Base-by-base conservation (phyloP, 2,329 filamentous ascomycete genomes). In the Cephalotrichum gorgonifer region DNA sequence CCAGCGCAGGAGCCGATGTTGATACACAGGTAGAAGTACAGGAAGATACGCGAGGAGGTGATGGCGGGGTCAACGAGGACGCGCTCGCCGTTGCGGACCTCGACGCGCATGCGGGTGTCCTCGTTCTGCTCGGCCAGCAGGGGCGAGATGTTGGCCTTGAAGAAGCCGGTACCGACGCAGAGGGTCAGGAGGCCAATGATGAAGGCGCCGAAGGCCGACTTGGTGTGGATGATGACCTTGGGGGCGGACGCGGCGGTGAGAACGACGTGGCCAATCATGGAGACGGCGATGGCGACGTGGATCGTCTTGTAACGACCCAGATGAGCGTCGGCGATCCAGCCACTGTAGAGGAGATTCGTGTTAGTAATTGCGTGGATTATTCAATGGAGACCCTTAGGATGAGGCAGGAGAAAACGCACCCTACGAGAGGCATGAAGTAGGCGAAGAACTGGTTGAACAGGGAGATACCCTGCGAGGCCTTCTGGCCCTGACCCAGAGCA, bases 121-220 rank as follows among this genome's bases (percentile, higher is more conserved):
- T 70, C 72, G 61, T 83, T 83, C 63, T 88, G 83, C 58, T 88
- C 84, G 20, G 83, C 83, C 50, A 88, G 77, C 17, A 87, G 68
- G 1, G 83, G 81, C 0, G 82, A 81, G 41, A 90, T 85, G 59
- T 90, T 90, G 54, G 83, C 78, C 71, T 90, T 91, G 76, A 90
- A 88, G 58, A 86, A 84, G 53, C 86, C 86, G 1, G 85, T 87
- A 41, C 86, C 86, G 27, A 87, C 63, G 55, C 72, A 72, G 35
- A 76, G 69, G 23, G 60, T 59, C 30, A 75, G 58, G 28, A 74
- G 66, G n/a, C 83, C 84, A 60, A 88, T 77, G 58, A 88, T 74
- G 57, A 88, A 85, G 47, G 77, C 80, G 2, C 70, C 82, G 43
- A 87, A 76, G 0, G 82, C 71, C 12, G 72, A 69, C 15, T 80